A percentile compares a stretch with the other conserved stretches of the same genome.
Evolutionary conservation across 345 rosid genomes (phyloP).

Genomic region (Salix brachista): DNA sequence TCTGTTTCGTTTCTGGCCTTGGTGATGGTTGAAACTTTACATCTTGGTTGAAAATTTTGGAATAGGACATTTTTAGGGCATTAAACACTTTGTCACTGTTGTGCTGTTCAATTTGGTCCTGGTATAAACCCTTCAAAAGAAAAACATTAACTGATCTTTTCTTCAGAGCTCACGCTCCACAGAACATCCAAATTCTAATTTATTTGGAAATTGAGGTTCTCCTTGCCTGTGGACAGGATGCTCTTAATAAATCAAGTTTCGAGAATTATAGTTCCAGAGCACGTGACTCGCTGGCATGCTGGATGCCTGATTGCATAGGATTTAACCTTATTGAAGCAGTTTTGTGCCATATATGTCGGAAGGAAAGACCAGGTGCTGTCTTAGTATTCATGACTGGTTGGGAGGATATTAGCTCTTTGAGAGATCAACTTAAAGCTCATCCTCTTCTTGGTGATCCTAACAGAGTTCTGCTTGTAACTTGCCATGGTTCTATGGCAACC

Average conservation of each 20-base stretch:
- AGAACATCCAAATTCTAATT: neutral
- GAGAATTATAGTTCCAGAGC: conserved; percentile 75
- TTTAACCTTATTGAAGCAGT: conserved; percentile 95
- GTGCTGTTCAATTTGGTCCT: neutral
- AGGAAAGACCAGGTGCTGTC: conserved; percentile 89
- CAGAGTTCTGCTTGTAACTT: conserved; percentile 77
- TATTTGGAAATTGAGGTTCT: neutral
- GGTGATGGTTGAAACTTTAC: neutral
- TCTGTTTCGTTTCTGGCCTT: neutral
- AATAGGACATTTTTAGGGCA: neutral
- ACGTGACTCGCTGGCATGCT: conserved; percentile 81
- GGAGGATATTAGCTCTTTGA: conserved; percentile 92
- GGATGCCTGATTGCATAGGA: conserved; percentile 94
- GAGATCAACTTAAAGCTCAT: conserved; percentile 93
- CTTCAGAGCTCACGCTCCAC: neutral
- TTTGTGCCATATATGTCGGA: conserved; percentile 90
- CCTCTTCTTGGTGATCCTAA: conserved; percentile 98
- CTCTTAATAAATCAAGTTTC: conserved; percentile 78
- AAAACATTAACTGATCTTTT: no score
- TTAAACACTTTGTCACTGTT: no score
- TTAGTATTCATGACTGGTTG: conserved; percentile 98
- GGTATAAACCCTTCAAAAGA: neutral
- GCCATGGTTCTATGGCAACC: conserved; percentile 99
- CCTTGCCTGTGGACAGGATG: conserved; percentile 57
- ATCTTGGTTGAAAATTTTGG: neutral